A percentile compares a stretch with the other conserved stretches of the same genome.
Evolutionary conservation across 805 yeast genomes (phyloP).

Genomic region (Cyberlindnera maclurae): DNA sequence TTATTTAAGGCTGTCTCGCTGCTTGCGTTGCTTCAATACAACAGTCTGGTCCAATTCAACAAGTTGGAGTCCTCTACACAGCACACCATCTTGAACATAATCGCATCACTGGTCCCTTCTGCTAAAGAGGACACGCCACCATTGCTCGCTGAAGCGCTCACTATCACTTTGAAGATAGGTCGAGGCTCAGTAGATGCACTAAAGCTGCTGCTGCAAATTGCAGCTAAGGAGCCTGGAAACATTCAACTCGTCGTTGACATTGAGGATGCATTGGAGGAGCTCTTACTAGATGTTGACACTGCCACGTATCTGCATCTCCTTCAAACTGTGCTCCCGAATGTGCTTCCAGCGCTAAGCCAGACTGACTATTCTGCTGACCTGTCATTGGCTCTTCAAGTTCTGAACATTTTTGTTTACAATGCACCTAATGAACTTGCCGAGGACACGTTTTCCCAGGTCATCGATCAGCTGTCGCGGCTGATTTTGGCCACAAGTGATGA

Average conservation of each 20-base stretch:
- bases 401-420: constrained; percentile 42
- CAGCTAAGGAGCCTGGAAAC: constrained; percentile 70
- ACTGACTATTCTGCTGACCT: constrained; percentile 54
- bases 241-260: constrained; percentile 61
- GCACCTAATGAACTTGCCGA: constrained; percentile 34
- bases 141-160: constrained; percentile 62
- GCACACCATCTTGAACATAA: constrained; percentile 23
- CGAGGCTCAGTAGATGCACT: constrained; percentile 28
- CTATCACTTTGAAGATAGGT: constrained; percentile 46
- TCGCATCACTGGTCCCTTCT: constrained; percentile 37
- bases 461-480: constrained; percentile 32
- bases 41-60: constrained; percentile 27
- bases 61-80: constrained; percentile 18
- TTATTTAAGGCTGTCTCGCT: constrained; percentile 29
- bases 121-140: constrained; percentile 80
- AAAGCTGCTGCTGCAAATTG: constrained; percentile 52
- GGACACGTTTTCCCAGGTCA: constrained; percentile 34
- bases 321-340: constrained; percentile 44
- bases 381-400: constrained; percentile 47
- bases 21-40: constrained; percentile 47
- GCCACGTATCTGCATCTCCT: constrained; percentile 41
- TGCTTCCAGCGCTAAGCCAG: constrained; percentile 32
- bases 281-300: constrained; percentile 42
- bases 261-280: constrained; percentile 56
- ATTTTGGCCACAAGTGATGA: constrained; percentile 52